Evolutionary conservation across 371 early-diverging fungal species (phyloP).

Genomic region (Mucor saturninus): DNA sequence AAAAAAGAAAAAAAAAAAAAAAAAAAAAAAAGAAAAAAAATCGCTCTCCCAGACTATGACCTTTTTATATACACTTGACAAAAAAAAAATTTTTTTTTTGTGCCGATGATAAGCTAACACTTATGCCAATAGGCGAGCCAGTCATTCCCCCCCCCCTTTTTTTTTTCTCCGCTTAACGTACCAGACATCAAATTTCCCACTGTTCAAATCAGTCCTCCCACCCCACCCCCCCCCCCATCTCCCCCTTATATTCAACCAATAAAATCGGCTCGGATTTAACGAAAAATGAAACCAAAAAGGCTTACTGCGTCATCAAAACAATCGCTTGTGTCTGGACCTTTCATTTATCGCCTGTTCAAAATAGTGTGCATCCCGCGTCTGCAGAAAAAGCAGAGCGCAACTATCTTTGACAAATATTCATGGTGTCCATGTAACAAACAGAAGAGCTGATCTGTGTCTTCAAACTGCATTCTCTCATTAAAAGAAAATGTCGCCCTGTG

Average conservation of each 20-base stretch:
- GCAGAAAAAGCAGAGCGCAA: too few species aligned
- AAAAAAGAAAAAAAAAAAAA: background rate
- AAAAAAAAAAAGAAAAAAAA: conserved; percentile 1
- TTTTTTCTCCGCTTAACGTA: too few species aligned
- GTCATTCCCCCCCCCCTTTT: background rate
- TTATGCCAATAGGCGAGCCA: background rate
- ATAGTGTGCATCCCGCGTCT: too few species aligned
- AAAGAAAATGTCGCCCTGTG: too few species aligned
- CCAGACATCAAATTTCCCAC: too few species aligned
- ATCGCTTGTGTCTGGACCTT: too few species aligned
- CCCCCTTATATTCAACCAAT: background rate
- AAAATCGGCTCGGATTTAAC: background rate
- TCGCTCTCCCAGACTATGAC: background rate
- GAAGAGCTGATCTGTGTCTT: too few species aligned
- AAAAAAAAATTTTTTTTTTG: conserved; percentile 8
- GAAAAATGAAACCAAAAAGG: background rate
- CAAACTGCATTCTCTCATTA: too few species aligned
- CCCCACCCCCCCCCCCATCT: background rate
- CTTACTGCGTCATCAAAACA: background rate
- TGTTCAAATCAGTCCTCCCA: too few species aligned
- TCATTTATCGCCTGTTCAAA: too few species aligned
- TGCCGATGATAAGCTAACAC: conserved; percentile 5
- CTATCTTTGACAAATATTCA: too few species aligned
- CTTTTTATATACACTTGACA: conserved; percentile 17
- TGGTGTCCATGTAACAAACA: too few species aligned